Percentiles rank a stretch among this genome's conserved stretches.
These are phyloP conservation scores for Psidium friedrichsthalianum DNA, from an alignment of 345 rosid genomes.

Conservation along the genomic window DNA sequence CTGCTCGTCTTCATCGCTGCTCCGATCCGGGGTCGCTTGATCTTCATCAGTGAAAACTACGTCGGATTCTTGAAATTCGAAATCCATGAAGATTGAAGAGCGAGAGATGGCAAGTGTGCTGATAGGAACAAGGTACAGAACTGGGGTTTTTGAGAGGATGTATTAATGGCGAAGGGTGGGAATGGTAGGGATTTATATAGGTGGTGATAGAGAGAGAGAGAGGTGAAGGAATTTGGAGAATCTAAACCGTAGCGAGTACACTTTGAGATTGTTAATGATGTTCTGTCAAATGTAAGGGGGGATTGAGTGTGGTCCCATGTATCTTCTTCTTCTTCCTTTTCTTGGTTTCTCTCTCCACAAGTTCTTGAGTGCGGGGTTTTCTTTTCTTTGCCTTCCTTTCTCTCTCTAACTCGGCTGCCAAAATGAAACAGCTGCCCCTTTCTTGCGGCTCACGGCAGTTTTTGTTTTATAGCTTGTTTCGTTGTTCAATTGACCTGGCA, in stretches of 20 bases:
- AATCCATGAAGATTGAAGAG: constrained; percentile 2
- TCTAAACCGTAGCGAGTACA: background rate
- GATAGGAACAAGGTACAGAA: background rate
- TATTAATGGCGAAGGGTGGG: background rate
- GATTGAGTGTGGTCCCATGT: background rate
- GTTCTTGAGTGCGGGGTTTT: background rate
- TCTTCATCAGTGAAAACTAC: constrained; percentile 21
- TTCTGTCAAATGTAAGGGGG: background rate
- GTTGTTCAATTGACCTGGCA: background rate
- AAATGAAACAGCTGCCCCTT: background rate
- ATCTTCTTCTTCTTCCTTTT: background rate
- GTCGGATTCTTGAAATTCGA: constrained; percentile 46
- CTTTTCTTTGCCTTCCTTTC: background rate
- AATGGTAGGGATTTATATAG: background rate
- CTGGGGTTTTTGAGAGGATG: background rate
- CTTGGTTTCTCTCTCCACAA: background rate
- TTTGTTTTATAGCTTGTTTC: background rate
- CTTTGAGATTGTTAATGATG: background rate
- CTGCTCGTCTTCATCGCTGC: background rate
- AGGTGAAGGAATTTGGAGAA: background rate
- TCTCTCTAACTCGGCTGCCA: background rate
- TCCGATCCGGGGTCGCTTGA: background rate
- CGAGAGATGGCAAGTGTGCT: background rate
- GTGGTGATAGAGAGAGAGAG: background rate
- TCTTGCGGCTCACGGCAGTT: constrained; percentile 1